Evolutionary conservation across 2,329 filamentous ascomycete genomes (phyloP).

Genomic region (Exophiala sideris): DNA sequence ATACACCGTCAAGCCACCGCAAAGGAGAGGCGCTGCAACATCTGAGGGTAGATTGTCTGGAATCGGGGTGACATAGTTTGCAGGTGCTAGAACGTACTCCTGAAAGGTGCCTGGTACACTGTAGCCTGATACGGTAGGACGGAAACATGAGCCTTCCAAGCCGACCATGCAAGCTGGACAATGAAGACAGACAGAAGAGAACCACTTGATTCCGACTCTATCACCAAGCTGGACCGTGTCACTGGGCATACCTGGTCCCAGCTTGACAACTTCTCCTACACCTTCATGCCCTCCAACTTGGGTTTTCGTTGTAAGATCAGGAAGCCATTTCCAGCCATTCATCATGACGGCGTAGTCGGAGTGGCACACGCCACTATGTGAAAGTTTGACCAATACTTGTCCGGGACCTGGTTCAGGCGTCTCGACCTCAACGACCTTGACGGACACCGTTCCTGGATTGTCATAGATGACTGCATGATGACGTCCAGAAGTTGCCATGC

Average conservation of each 20-base stretch:
- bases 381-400: conserved; percentile 60
- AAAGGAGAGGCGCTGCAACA: conserved; percentile 63
- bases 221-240: conserved; percentile 49
- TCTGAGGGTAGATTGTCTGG: conserved; percentile 59
- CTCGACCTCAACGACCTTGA: conserved; percentile 59
- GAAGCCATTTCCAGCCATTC: conserved; percentile 56
- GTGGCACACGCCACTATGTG: conserved; percentile 63
- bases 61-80: conserved; percentile 66
- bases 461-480: conserved; percentile 62
- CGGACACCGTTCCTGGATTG: conserved; percentile 61
- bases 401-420: conserved; percentile 61
- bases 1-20: conserved; percentile 64
- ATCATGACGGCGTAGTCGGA: conserved; percentile 57
- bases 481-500: too few species aligned
- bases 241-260: conserved; percentile 53
- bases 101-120: conserved; percentile 67
- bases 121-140: conserved; percentile 60
- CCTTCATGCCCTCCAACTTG: conserved; percentile 69
- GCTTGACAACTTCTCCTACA: conserved; percentile 61
- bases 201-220: conserved; percentile 68
- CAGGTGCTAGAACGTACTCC: conserved; percentile 61
- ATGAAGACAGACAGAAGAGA: conserved; percentile 55
- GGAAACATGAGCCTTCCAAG: conserved; percentile 53
- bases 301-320: conserved; percentile 54
- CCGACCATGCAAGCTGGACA: conserved; percentile 53